Base-by-base conservation (phyloP, 2,329 filamentous ascomycete genomes). In the Reticulascus tulasneorum region DNA sequence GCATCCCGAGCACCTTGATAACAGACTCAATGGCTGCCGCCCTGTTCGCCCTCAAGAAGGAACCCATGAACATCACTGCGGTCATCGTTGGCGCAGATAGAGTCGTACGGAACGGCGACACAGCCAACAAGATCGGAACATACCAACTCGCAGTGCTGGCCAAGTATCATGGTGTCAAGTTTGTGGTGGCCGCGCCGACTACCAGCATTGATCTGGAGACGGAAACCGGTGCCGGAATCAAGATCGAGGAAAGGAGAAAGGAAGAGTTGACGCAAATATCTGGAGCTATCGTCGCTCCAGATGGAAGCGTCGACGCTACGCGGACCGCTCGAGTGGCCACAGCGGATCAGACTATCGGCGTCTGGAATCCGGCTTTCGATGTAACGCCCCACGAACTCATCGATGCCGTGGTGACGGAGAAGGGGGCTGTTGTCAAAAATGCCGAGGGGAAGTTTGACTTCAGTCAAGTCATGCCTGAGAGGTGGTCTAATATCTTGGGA, bases 341-440 rank as follows among this genome's bases (percentile, higher is more conserved):
- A 33, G 91, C 91, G 1, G 75, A 82, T 46, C 76, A 80, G 54
- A 79, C 79, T 3, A 89, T 97, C 44, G 70, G 76, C 25, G 89
- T 97, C 8, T 98, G 93, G 90, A 98, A 98, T 58, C 93, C 93
- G 21, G 86, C 89, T 0, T 98, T 98, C 56, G 93, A 98, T 55
- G 86, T 98, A 22, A 98, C 93, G 9, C 91, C 93, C 0, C 79
- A 85, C 23, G 78, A 79, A 45, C 67, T 96, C 35, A 96, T 98
- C 47, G 93, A 98, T 60, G 89, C 86, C 3, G 84, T 98, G 39
- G 86, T 97, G 46, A 98, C 93, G 0, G 93, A 98, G 64, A 80
- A 84, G 50, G 91, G 91, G 1, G 86, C 89, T 7, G 80, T 94
- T 4, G 82, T 88, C 52, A 94, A 91, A 69, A 78, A 77, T 29